Conservation (phyloP, 2,329 filamentous ascomycete species). For the Pleomassaria siparia region DNA sequence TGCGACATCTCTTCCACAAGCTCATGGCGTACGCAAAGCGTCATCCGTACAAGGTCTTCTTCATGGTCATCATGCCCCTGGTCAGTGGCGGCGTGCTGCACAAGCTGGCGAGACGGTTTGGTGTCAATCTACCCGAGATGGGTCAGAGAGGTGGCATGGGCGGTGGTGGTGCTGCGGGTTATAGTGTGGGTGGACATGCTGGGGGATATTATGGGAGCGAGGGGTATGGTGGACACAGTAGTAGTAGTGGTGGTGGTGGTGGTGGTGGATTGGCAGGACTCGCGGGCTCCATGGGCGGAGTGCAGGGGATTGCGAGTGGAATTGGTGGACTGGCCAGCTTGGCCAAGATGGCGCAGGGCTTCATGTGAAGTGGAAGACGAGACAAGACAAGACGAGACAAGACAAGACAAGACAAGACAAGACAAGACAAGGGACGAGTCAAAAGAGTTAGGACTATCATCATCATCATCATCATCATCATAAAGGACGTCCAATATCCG, state of each 20-base stretch:
- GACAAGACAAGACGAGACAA: no score
- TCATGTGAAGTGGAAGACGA: constrained; percentile 42
- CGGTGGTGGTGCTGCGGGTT: no score
- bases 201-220: constrained; percentile 48
- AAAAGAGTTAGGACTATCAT: no score
- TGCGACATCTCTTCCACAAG: constrained; percentile 78
- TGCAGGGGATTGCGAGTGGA: constrained; percentile 41
- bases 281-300: constrained; percentile 45
- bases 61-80: constrained; percentile 85
- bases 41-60: constrained; percentile 86
- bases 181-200: constrained; percentile 25
- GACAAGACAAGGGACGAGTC: no score
- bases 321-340: constrained; percentile 51
- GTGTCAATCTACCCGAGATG: constrained; percentile 69
- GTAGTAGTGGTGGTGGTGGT: constrained; percentile 34
- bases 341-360: constrained; percentile 55
- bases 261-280: constrained; percentile 36
- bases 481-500: no score
- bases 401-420: no score
- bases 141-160: constrained; percentile 23
- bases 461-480: no score
- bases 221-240: constrained; percentile 45
- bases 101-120: constrained; percentile 76
- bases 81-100: constrained; percentile 80
- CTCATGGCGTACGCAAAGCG: constrained; percentile 78